Evolutionary conservation across 495 filamentous ascomycete species (phyloP).

Genomic region (Friedmanniomyces endolithicus): DNA sequence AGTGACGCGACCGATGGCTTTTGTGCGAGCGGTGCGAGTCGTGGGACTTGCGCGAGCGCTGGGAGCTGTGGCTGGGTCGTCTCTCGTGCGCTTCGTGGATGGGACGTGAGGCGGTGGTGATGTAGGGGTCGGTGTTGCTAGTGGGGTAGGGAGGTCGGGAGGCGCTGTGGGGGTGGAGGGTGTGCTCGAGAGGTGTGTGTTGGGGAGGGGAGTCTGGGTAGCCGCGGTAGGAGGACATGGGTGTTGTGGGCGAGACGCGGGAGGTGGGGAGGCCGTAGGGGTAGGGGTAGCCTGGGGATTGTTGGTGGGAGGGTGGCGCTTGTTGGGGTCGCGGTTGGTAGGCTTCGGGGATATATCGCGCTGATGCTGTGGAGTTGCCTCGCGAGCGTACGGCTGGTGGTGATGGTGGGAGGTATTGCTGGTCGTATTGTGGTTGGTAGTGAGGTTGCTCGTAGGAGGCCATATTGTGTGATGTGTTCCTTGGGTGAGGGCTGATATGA

Average conservation of each 20-base stretch:
- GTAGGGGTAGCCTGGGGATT: neutral
- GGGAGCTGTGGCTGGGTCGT: constrained; percentile 1
- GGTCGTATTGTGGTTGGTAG: neutral
- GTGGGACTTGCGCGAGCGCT: neutral
- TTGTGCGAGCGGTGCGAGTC: constrained; percentile 3
- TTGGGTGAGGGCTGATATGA: too few species aligned
- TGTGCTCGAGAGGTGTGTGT: neutral
- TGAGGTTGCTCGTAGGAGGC: neutral
- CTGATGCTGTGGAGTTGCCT: neutral
- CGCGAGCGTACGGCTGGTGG: neutral
- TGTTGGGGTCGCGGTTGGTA: neutral
- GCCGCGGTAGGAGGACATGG: neutral
- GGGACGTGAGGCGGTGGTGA: neutral
- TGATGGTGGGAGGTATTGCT: neutral
- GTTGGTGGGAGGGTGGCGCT: neutral
- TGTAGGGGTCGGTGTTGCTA: neutral
- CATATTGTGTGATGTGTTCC: neutral
- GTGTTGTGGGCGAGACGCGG: neutral
- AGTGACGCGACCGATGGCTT: constrained; percentile 1
- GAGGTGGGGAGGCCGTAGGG: neutral
- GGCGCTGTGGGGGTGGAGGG: neutral
- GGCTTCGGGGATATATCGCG: neutral
- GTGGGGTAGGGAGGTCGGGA: neutral
- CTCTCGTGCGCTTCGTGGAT: neutral
- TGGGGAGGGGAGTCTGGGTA: neutral